Evolutionary conservation across 1,284 basidiomycete species (phyloP).

Genomic region (Malassezia yamatoensis): DNA sequence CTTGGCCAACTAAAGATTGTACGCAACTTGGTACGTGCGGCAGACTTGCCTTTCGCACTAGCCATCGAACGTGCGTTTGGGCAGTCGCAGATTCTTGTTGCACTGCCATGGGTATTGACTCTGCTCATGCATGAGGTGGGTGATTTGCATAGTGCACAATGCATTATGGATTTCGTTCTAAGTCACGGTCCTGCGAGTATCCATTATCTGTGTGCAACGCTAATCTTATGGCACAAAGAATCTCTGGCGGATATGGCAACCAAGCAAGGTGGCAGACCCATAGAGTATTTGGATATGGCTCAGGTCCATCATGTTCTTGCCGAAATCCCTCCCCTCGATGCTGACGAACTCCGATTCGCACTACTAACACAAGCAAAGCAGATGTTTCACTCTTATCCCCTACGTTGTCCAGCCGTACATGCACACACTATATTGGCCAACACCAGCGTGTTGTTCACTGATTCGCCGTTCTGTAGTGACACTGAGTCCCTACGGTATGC

Average conservation of each 20-base stretch:
- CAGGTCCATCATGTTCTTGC: slow-evolving; percentile 25
- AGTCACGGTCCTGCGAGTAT: slow-evolving; percentile 67
- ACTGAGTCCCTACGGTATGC: background rate
- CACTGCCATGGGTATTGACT: slow-evolving; percentile 77
- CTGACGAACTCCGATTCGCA: background rate
- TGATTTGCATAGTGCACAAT: slow-evolving; percentile 58
- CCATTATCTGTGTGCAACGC: slow-evolving; percentile 71
- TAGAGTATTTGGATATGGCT: slow-evolving; percentile 23
- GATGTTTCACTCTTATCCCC: slow-evolving; percentile 14
- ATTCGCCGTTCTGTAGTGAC: slow-evolving; percentile 6
- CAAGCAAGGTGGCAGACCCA: background rate
- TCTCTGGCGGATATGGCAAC: slow-evolving; percentile 16
- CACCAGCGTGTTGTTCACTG: slow-evolving; percentile 28
- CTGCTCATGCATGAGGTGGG: slow-evolving; percentile 80
- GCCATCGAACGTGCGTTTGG: slow-evolving; percentile 60
- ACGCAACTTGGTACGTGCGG: slow-evolving; percentile 60
- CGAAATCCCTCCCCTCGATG: slow-evolving; percentile 5
- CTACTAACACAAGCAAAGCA: slow-evolving; percentile 15
- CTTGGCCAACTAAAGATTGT: slow-evolving; percentile 66
- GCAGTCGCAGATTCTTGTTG: slow-evolving; percentile 57
- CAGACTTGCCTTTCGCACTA: slow-evolving; percentile 62
- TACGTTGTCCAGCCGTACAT: slow-evolving; percentile 9
- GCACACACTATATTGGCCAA: slow-evolving; percentile 23
- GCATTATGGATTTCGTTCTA: slow-evolving; percentile 77
- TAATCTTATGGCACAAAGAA: slow-evolving; percentile 50